A percentile compares a stretch with the other conserved stretches of the same genome.
These are phyloP conservation scores for Lolium rigidum DNA, from an alignment of 176 grass and related monocot genomes.

Conservation along the genomic window DNA sequence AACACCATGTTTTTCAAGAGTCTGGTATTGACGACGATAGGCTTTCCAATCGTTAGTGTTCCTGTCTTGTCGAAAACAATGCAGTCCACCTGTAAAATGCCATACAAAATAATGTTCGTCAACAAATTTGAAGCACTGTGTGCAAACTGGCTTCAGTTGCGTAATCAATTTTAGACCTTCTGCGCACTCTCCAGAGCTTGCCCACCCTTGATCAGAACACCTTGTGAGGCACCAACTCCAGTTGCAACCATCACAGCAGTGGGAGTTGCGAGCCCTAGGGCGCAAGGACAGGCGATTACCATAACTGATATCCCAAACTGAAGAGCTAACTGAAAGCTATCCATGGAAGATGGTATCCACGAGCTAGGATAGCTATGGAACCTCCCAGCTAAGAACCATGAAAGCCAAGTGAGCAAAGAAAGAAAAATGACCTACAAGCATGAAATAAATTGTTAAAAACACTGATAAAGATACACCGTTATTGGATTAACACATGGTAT, in stretches of 20 bases:
- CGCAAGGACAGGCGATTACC: constrained; percentile 97
- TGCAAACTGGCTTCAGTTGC: neutral
- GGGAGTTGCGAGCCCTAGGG: constrained; percentile 90
- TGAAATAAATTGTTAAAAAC: constrained; percentile 30
- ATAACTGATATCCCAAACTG: constrained; percentile 98
- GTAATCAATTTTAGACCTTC: constrained; percentile 55
- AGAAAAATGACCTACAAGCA: constrained; percentile 72
- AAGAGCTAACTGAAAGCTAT: constrained; percentile 94
- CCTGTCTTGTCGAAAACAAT: constrained; percentile 96
- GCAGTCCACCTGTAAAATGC: constrained; percentile 71
- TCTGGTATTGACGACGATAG: constrained; percentile 75
- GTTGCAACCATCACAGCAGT: constrained; percentile 99
- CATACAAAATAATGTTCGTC: constrained; percentile 1
- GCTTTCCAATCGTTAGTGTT: constrained; percentile 86
- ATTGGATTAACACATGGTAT: constrained; percentile 24
- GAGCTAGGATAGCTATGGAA: constrained; percentile 72
- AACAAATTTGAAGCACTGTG: constrained; percentile 15
- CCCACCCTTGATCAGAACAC: constrained; percentile 93
- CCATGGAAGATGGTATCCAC: constrained; percentile 91
- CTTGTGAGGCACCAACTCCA: constrained; percentile 93
- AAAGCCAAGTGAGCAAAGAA: constrained; percentile 81
- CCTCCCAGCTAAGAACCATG: constrained; percentile 85
- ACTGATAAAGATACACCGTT: neutral
- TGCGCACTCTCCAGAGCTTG: constrained; percentile 94
- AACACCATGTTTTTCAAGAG: constrained; percentile 84